A percentile compares a stretch with the other conserved stretches of the same genome.
Conservation (phyloP, 805 yeast genomes). For the Brettanomyces sp. region DNA sequence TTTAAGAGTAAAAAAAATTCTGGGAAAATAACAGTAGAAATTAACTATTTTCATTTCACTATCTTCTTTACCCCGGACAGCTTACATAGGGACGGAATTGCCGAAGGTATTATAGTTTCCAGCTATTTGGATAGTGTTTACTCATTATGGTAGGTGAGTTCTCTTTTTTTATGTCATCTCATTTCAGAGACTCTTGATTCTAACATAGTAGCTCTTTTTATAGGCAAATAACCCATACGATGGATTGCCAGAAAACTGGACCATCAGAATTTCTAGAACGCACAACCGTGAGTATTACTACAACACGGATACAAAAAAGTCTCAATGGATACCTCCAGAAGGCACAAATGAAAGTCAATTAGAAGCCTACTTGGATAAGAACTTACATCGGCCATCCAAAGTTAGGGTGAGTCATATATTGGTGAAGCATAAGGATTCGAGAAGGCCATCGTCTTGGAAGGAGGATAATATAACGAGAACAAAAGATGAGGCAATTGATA, state of each 20-base stretch:
- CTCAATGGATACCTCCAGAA: conserved; percentile 86
- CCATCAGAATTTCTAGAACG: conserved; percentile 65
- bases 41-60: no score
- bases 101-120: no score
- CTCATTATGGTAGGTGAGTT: no score
- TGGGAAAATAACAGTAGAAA: no score
- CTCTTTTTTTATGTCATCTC: background rate
- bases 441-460: conserved; percentile 93
- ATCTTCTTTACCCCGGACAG: no score
- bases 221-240: conserved; percentile 25
- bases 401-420: conserved; percentile 77
- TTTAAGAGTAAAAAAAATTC: no score
- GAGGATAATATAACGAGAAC: conserved; percentile 59
- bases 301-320: conserved; percentile 58
- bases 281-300: conserved; percentile 79
- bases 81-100: no score
- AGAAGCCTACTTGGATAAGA: conserved; percentile 41
- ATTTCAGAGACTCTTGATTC: background rate
- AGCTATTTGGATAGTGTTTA: no score
- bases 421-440: conserved; percentile 71
- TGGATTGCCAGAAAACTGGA: conserved; percentile 86
- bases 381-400: conserved; percentile 46
- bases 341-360: conserved; percentile 63
- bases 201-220: background rate
- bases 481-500: conserved; percentile 75